Evolutionary conservation across 2,329 filamentous ascomycete species (phyloP).

Genomic region (Epichloe festucae): DNA sequence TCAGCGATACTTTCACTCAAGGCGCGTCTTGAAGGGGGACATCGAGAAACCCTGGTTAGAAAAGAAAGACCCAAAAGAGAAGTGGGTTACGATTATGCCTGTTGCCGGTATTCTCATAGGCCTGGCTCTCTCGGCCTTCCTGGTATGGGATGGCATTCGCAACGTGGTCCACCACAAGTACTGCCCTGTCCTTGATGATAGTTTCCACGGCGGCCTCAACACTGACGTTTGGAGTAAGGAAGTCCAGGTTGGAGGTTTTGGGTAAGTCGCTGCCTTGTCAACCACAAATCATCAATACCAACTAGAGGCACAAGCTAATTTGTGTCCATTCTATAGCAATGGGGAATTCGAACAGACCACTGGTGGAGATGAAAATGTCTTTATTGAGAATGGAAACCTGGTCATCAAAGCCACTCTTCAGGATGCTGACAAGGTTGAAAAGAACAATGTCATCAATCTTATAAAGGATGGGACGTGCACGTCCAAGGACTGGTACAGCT

Average conservation of each 20-base stretch:
- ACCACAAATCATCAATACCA: no score
- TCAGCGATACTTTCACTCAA: conserved; percentile 58
- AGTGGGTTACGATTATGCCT: conserved; percentile 75
- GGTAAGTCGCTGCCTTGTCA: conserved; percentile 37
- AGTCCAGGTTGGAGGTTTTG: conserved; percentile 61
- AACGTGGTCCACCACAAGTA: conserved; percentile 65
- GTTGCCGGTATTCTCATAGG: conserved; percentile 58
- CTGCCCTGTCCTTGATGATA: conserved; percentile 53
- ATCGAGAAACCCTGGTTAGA: conserved; percentile 65
- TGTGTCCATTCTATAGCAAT: conserved; percentile 38
- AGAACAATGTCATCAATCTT: conserved; percentile 56
- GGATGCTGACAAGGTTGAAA: conserved; percentile 50
- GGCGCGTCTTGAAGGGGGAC: conserved; percentile 58
- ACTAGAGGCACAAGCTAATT: neutral
- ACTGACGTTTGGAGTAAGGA: conserved; percentile 58
- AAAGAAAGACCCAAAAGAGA: conserved; percentile 65
- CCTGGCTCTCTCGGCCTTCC: conserved; percentile 51
- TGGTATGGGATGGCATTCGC: conserved; percentile 62
- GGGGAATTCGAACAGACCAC: conserved; percentile 75
- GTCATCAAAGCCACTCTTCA: conserved; percentile 69
- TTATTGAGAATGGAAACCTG: conserved; percentile 53
- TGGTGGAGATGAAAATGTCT: conserved; percentile 58
- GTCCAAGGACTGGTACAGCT: conserved; percentile 40
- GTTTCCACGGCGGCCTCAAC: conserved; percentile 48
- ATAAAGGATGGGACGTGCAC: conserved; percentile 54